phyloP scores from a whole-genome alignment of 208 protist genomes.

The Trypanosoma lewisi region DNA sequence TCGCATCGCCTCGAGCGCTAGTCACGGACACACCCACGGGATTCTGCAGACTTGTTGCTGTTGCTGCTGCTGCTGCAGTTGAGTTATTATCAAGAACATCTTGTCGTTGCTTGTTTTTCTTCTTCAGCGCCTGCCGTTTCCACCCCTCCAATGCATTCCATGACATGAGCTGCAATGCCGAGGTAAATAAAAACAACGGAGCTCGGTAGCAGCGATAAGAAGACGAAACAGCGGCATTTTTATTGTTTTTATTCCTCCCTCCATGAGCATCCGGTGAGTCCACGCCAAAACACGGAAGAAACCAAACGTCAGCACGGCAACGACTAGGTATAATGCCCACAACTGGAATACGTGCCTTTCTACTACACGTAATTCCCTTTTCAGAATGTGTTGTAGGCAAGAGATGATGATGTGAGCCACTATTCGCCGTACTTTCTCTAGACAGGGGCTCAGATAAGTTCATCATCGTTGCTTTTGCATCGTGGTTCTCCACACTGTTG shows the following conservation, averaged over 20 bases:
- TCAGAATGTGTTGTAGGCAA: background rate
- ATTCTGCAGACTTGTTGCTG: background rate
- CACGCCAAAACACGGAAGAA: too few species aligned
- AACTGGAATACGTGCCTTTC: constrained; percentile 21
- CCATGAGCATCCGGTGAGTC: background rate
- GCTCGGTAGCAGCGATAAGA: constrained; percentile 41
- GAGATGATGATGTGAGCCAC: background rate
- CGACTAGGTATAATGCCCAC: constrained; percentile 64
- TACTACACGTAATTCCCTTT: background rate
- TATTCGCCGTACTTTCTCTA: constrained; percentile 1
- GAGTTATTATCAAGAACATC: background rate
- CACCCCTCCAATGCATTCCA: constrained; percentile 71
- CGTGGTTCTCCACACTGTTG: constrained; percentile 12
- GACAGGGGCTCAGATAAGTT: background rate
- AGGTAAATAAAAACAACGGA: constrained; percentile 70
- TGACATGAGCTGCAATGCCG: constrained; percentile 78
- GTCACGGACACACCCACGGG: background rate
- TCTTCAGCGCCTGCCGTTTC: background rate
- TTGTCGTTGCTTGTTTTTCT: background rate
- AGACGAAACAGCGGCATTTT: background rate
- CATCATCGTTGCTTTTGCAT: constrained; percentile 12
- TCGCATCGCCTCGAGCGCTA: background rate
- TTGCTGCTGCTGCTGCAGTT: background rate
- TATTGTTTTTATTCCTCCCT: constrained; percentile 15
- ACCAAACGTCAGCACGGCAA: constrained; percentile 23